Evolutionary conservation across 2,329 filamentous ascomycete species (phyloP).

Genomic region (Aspergillus caelatus): DNA sequence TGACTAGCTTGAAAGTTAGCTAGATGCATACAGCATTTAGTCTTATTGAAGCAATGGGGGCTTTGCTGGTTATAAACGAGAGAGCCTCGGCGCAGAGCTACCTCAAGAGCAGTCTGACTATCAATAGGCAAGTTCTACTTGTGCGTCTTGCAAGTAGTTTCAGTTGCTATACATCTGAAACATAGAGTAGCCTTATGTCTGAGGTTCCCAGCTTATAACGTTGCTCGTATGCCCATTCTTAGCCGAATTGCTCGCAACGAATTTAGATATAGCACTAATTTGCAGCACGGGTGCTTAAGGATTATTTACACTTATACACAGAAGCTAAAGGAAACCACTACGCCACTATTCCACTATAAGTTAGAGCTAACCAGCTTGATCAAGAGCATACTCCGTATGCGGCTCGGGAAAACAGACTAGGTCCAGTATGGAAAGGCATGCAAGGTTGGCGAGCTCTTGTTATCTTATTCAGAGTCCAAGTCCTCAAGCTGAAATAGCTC

Average conservation of each 20-base stretch:
- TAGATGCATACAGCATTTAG: not conserved
- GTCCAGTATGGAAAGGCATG: too few relatives aligned
- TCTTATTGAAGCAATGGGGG: not conserved
- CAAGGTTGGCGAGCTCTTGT: not conserved
- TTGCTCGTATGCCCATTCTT: not conserved
- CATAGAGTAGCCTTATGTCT: not conserved
- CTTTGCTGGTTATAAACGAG: not conserved
- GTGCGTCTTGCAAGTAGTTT: not conserved
- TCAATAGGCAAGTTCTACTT: not conserved
- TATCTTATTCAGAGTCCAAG: not conserved
- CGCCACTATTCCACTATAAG: too few relatives aligned
- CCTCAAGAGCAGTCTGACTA: not conserved
- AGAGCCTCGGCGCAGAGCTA: not conserved
- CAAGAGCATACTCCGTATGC: too few relatives aligned
- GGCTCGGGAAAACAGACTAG: too few relatives aligned
- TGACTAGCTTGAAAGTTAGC: not conserved
- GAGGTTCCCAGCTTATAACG: too few relatives aligned
- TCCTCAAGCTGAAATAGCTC: not conserved
- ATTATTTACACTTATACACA: not conserved
- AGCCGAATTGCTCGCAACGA: not conserved
- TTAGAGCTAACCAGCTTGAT: too few relatives aligned
- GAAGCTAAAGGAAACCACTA: too few relatives aligned
- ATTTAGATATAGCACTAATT: not conserved
- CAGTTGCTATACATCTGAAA: not conserved
- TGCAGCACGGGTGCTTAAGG: not conserved